Evolutionary conservation across 2,329 filamentous ascomycete genomes (phyloP).

Genomic region (Cytospora paraplurivora): DNA sequence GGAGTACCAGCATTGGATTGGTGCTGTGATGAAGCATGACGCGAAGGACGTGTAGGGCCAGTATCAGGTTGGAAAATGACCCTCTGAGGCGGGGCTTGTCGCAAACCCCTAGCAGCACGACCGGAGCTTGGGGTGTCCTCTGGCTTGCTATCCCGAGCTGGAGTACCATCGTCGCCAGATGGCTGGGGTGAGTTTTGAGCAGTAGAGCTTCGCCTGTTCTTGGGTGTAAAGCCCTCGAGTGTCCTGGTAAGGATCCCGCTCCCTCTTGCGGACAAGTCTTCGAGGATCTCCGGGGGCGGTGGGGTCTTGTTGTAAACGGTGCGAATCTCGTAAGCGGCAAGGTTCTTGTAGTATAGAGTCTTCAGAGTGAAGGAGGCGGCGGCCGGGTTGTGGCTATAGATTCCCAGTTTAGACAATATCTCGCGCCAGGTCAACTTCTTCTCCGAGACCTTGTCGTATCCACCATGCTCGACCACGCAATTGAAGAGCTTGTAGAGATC

Average conservation of each 20-base stretch:
- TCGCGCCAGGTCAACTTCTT: slow-evolving; percentile 86
- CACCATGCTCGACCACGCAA: slow-evolving; percentile 73
- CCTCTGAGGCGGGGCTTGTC: slow-evolving; percentile 82
- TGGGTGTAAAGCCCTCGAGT: slow-evolving; percentile 68
- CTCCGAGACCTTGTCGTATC: slow-evolving; percentile 82
- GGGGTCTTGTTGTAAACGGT: slow-evolving; percentile 77
- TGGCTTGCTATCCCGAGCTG: slow-evolving; percentile 54
- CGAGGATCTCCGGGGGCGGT: slow-evolving; percentile 84
- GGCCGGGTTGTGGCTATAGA: slow-evolving; percentile 73
- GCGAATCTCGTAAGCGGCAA: slow-evolving; percentile 84
- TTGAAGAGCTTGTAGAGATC: slow-evolving; percentile 80
- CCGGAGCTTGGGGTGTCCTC: slow-evolving; percentile 55
- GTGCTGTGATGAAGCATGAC: slow-evolving; percentile 56
- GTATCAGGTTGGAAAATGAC: slow-evolving; percentile 85
- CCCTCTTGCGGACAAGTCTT: slow-evolving; percentile 84
- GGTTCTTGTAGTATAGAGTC: slow-evolving; percentile 85
- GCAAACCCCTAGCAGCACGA: slow-evolving; percentile 65
- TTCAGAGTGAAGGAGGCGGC: slow-evolving; percentile 87
- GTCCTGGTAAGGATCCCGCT: slow-evolving; percentile 78
- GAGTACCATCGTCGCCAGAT: slow-evolving; percentile 62
- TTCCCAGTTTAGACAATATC: slow-evolving; percentile 74
- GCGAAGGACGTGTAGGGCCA: slow-evolving; percentile 62
- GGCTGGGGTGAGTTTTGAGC: slow-evolving; percentile 60
- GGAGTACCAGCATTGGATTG: slow-evolving; percentile 35
- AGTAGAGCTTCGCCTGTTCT: slow-evolving; percentile 51